Base-by-base conservation (phyloP, 2,329 filamentous ascomycete species). In the Sporothrix globosa region DNA sequence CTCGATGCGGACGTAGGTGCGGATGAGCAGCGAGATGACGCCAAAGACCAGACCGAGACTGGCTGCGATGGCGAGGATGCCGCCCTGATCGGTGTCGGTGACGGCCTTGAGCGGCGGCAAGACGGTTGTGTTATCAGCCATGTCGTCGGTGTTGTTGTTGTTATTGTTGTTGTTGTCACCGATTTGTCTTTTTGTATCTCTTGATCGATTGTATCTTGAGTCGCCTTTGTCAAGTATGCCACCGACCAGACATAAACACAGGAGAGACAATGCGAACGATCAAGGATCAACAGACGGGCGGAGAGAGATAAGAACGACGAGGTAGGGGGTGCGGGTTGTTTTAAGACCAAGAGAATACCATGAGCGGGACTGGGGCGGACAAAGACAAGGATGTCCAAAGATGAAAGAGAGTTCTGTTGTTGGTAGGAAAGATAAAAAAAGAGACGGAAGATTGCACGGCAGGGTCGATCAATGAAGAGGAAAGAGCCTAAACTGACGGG, bases 11-110 rank as follows among this genome's bases (percentile, higher is more conserved):
- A 82, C 78, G 69, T 81, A 83, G 2, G 80, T 71, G 9, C 82
- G 76, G 54, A 83, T 79, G 0, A 76, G 76, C 30, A 83, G 72
- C 1, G 81, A 80, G 13, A 80, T 75, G 0, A 83, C 66, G 7
- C 79, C 75, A 34, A 83, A 77, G 4, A 79, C 77, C 4, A 83
- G 72, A 1, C 77, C 76, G 17, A 83, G 73, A 0, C 79, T 77
- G 7, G 81, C 78, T 11, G 79, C 75, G 54, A 83, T 80, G 6
- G 80, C 75, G 21, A 84, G 75, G 27, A 82, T 72, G 17, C 80
- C 81, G 54, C 79, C 77, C 69, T 82, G 80, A 72, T 83, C 77
- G 27, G 77, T 74, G n/a, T 74, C 58, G 10, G 77, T 80, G 66
- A 82, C 75, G 60, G 75, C 74, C 21, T 78, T 77, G 46, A 82